Conservation (phyloP, 164 flowering plant genomes). For the Amborella trichopoda region DNA sequence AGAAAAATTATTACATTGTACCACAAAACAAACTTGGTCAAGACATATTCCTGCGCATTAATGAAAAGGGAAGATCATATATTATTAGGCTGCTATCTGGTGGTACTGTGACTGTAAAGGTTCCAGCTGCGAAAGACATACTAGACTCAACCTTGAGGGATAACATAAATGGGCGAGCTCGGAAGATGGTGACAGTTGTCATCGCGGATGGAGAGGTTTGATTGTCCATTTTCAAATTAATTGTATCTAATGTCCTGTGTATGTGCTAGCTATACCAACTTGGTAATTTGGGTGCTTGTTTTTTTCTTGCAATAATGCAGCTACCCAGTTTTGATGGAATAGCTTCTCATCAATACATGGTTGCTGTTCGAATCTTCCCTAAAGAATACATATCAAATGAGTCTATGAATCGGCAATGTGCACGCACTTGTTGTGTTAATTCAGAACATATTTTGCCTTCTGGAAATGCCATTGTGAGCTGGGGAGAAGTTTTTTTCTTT, state of each 20-base stretch:
- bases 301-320: constrained; percentile 27
- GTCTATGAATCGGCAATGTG: constrained; percentile 52
- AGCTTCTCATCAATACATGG: constrained; percentile 42
- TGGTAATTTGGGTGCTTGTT: neutral
- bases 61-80: constrained; percentile 41
- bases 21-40: constrained; percentile 90
- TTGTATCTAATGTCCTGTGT: neutral
- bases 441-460: constrained; percentile 25
- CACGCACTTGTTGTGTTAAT: constrained; percentile 68
- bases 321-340: constrained; percentile 39
- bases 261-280: neutral
- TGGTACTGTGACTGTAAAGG: constrained; percentile 62
- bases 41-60: constrained; percentile 70
- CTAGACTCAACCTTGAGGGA: constrained; percentile 68
- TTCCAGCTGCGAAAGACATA: constrained; percentile 79
- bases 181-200: constrained; percentile 54
- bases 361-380: constrained; percentile 43
- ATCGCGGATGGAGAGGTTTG: constrained; percentile 74
- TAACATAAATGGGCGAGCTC: constrained; percentile 17
- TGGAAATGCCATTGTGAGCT: constrained; percentile 39
- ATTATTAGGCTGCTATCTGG: constrained; percentile 78
- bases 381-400: constrained; percentile 18
- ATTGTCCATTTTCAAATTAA: neutral
- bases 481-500: constrained; percentile 88
- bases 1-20: constrained; percentile 47